These are phyloP conservation scores for Ciborinia camelliae DNA, from an alignment of 2,329 filamentous ascomycete species.

Conservation along the genomic window DNA sequence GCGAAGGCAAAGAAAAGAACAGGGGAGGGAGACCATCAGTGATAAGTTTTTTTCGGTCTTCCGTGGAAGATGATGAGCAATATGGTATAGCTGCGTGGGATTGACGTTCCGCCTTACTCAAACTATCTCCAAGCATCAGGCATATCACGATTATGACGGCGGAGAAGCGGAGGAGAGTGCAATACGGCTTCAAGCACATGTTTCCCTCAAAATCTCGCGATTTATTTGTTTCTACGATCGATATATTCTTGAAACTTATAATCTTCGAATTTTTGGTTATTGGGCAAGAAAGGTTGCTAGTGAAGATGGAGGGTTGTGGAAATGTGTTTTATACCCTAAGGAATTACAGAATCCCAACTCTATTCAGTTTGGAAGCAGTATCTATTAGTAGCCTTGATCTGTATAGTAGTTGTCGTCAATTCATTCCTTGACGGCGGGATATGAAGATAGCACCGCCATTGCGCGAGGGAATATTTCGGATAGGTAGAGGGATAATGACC, in stretches of 20 bases:
- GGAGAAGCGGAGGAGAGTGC: neutral
- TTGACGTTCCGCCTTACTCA: neutral
- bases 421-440: neutral
- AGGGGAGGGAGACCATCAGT: slow-evolving; percentile 46
- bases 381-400: neutral
- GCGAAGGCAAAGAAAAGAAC: slow-evolving; percentile 53
- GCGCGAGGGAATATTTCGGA: neutral
- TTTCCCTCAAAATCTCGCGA: neutral
- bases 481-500: neutral
- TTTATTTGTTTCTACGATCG: neutral
- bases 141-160: neutral
- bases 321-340: neutral
- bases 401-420: neutral
- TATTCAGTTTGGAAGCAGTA: neutral
- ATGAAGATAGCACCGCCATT: too few relatives aligned
- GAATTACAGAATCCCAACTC: neutral
- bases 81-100: neutral
- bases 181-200: neutral
- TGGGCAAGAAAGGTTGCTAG: neutral
- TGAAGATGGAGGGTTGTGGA: neutral
- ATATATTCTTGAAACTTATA: neutral
- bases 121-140: neutral
- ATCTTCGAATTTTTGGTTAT: neutral
- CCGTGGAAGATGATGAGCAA: slow-evolving; percentile 24
- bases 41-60: slow-evolving; percentile 41